Evolutionary conservation across 257 asterid genomes (phyloP).

Genomic region (Capsicum pubescens): DNA sequence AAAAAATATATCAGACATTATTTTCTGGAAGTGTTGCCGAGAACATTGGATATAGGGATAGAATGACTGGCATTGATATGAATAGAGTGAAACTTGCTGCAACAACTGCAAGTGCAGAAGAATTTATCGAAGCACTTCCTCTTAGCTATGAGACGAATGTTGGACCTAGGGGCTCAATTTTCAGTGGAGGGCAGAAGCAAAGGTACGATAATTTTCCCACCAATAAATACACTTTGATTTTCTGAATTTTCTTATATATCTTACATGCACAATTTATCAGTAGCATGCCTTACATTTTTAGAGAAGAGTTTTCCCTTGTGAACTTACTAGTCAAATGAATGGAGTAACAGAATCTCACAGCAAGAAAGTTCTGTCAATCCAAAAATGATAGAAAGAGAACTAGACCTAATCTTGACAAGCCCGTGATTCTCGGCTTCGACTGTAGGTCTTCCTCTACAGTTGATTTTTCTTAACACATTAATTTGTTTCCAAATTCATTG

Average conservation of each 20-base stretch:
- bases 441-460: not conserved
- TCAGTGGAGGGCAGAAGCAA: constrained; percentile 97
- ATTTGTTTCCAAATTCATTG: not conserved
- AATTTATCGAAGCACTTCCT: constrained; percentile 71
- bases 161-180: constrained; percentile 89
- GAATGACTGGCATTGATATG: constrained; percentile 72
- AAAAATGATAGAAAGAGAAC: not conserved
- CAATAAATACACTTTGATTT: not conserved
- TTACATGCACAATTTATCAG: not conserved
- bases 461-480: not conserved
- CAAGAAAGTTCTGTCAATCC: not conserved
- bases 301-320: not conserved
- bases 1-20: constrained; percentile 51
- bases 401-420: not conserved
- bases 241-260: too few species aligned
- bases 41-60: constrained; percentile 90
- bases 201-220: constrained; percentile 46
- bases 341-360: constrained; percentile 25
- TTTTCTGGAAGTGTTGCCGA: constrained; percentile 88
- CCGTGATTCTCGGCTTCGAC: not conserved
- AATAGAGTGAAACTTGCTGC: constrained; percentile 76
- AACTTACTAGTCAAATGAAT: not conserved
- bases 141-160: constrained; percentile 66
- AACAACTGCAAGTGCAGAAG: constrained; percentile 86
- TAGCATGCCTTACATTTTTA: not conserved